These are phyloP conservation scores for Kwoniella dendrophila DNA, from an alignment of 768 basidiomycete genomes.

Conservation along the genomic window DNA sequence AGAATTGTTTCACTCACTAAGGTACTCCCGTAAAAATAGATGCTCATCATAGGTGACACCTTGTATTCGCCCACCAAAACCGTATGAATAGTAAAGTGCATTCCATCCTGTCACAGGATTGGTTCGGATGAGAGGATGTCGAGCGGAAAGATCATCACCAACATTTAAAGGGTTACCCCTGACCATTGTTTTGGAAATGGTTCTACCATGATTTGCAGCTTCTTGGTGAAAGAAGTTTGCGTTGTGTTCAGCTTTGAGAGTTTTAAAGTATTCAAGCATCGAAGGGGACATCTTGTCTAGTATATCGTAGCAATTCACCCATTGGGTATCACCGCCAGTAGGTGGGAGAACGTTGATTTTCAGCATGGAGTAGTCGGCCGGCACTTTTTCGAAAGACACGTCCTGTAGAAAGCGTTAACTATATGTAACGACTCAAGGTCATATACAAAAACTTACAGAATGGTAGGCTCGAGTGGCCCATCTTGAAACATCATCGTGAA, in stretches of 20 bases:
- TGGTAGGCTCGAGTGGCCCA: constrained; percentile 45
- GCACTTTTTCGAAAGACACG: constrained; percentile 54
- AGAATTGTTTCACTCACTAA: constrained; percentile 56
- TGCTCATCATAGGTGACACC: constrained; percentile 61
- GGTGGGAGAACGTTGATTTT: constrained; percentile 54
- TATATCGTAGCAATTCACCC: constrained; percentile 47
- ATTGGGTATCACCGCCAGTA: constrained; percentile 54
- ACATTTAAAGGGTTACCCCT: constrained; percentile 54
- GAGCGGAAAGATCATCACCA: constrained; percentile 51
- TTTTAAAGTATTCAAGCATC: constrained; percentile 49
- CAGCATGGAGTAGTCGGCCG: constrained; percentile 48
- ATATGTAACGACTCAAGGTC: background rate
- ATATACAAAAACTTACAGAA: constrained; percentile 17
- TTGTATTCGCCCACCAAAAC: constrained; percentile 40
- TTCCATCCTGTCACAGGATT: constrained; percentile 55
- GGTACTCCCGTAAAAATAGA: constrained; percentile 52
- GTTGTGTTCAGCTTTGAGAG: constrained; percentile 52
- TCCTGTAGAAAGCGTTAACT: constrained; percentile 24
- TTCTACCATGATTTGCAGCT: constrained; percentile 44
- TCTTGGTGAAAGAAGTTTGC: constrained; percentile 55
- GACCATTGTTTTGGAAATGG: constrained; percentile 38
- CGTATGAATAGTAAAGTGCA: constrained; percentile 43
- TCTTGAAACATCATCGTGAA: constrained; percentile 45
- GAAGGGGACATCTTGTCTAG: constrained; percentile 53
- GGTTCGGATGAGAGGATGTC: constrained; percentile 52